Evolutionary conservation across 139 green algal genomes (phyloP), one percentile per base, ranked within the genome.

Genomic region (Micromonas commoda): DNA sequence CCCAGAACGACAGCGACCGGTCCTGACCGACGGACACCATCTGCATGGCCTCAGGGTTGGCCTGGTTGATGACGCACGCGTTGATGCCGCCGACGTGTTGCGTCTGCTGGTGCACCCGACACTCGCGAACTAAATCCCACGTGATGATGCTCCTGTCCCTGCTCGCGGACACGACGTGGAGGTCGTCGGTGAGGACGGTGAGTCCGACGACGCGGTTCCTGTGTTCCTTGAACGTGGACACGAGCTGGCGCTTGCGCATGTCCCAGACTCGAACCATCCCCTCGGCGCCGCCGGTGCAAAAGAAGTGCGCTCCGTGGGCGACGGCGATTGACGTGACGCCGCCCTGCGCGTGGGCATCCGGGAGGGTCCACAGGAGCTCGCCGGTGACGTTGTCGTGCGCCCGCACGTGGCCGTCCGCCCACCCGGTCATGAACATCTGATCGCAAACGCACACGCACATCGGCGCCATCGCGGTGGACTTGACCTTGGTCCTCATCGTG

Each of bases 1-100:
- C 63, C 63, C 63, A 70, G 63, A 70, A 70, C 28, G 28, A 31
- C 28, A 70, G 28, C 13, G 13, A 20, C 63, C 29, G 28, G 29
- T 70, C 63, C 28, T 33, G 29, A 6, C 63, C 63, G 13, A 70
- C 63, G 29, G 63, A 31, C 28, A 70, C 63, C 63, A 70, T 35
- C 9, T 9, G 63, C 63, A 70, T 19, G 28, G 28, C 6, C 28
- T 9, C 63, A 16, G 9, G 9, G 45, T 57, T 16, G 9, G 45
- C 9, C 45, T 57, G 9, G 45, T 9, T 19, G 63, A 19, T 21
- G 28, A 19, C 63, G 63, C 6, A 33, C 28, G 28, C 63, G 63
- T 70, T 70, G 28, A 70, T 39, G 63, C 29, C 28, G 63, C 63
- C 63, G 28, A 70, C 29, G 28, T 19, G 28, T 33, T 33, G 28